A percentile compares a stretch with the other conserved stretches of the same genome.
phyloP scores from a whole-genome alignment of 441 rosid species.

The Aquilaria agallochum region DNA sequence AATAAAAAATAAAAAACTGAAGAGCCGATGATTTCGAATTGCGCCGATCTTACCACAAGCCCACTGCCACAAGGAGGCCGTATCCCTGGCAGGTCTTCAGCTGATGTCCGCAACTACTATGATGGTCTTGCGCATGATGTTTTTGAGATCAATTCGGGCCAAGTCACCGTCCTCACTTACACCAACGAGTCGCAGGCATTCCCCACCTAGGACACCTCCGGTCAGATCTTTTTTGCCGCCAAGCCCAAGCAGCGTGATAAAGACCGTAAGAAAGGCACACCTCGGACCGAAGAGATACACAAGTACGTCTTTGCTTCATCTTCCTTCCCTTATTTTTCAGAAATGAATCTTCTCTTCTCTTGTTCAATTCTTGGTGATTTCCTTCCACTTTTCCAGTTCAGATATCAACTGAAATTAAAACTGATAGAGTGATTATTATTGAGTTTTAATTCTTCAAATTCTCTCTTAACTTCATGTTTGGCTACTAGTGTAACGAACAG shows the following conservation, averaged over 20 bases:
- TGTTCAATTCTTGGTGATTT: neutral
- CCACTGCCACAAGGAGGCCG: slow-evolving; percentile 63
- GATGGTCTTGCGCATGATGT: slow-evolving; percentile 50
- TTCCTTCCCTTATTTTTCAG: too few species aligned
- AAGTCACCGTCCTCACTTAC: slow-evolving; percentile 59
- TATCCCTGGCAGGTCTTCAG: slow-evolving; percentile 39
- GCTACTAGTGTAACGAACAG: neutral
- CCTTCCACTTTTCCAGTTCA: neutral
- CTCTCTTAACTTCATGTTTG: neutral
- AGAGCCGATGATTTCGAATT: too few species aligned
- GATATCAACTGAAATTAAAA: slow-evolving; percentile 2
- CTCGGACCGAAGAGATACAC: slow-evolving; percentile 82
- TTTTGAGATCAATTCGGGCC: slow-evolving; percentile 59
- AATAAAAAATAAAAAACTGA: too few species aligned
- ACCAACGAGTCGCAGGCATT: slow-evolving; percentile 28
- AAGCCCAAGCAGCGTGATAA: slow-evolving; percentile 27
- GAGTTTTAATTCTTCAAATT: neutral
- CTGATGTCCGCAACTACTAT: slow-evolving; percentile 55
- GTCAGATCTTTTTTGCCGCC: slow-evolving; percentile 44
- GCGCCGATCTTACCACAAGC: too few species aligned
- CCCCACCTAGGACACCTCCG: slow-evolving; percentile 36
- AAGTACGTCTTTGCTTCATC: slow-evolving; percentile 26
- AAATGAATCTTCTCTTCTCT: neutral
- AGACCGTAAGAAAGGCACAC: slow-evolving; percentile 73
- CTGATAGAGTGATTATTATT: neutral